Evolutionary conservation across 345 rosid genomes (phyloP).

Genomic region (Eutrema yunnanense): DNA sequence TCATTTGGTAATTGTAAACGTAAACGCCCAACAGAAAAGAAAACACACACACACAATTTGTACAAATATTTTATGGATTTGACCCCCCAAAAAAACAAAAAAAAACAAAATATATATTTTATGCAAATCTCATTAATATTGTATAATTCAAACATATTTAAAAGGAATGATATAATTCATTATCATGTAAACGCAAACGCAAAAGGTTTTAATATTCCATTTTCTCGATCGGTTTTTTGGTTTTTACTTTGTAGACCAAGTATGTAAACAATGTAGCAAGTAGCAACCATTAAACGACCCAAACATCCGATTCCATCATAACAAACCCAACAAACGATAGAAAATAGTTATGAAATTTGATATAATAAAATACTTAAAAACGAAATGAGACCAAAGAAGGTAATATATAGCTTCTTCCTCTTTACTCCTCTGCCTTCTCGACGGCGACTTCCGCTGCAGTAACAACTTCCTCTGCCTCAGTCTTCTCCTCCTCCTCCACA

Average conservation of each 20-base stretch:
- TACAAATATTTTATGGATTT: not conserved
- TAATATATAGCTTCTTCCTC: not conserved
- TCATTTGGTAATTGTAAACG: not conserved
- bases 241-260: not conserved
- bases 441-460: constrained; percentile 3
- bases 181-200: not conserved
- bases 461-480: constrained; percentile 7
- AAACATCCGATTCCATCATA: constrained; percentile 6
- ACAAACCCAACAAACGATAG: constrained; percentile 3
- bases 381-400: constrained; percentile 10
- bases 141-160: no score
- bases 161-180: no score
- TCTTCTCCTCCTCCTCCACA: constrained; percentile 15
- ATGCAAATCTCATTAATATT: no score
- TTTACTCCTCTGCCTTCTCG: constrained; percentile 19
- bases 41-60: not conserved
- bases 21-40: not conserved
- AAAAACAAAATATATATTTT: no score
- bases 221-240: not conserved
- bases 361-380: not conserved
- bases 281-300: not conserved
- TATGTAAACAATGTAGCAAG: not conserved
- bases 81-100: no score
- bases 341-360: not conserved
- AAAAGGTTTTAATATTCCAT: not conserved